Base-by-base conservation (phyloP, 805 yeast species). In the Naumovozyma dairenensis region DNA sequence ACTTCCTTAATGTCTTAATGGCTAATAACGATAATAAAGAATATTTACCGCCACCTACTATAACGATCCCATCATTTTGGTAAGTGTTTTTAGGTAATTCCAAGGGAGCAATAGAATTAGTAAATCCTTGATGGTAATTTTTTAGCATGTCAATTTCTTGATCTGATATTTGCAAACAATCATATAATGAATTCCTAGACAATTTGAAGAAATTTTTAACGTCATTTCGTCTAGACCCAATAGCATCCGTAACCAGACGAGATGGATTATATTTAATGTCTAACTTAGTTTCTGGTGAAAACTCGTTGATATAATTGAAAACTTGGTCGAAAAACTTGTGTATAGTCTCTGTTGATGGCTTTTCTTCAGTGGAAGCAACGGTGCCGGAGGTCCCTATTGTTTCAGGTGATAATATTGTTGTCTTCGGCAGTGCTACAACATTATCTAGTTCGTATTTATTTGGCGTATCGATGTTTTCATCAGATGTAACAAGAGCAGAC, bases 1-100 rank as follows among this genome's bases (percentile, higher is more conserved):
- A 59, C 17, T 70, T 67, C 42, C 92, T 61, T 29, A 81, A 57
- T 39, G 76, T 67, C 45, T 71, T 70, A 34, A 83, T 67, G 3
- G 81, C 74, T 16, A 79, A 62, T 26, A 80, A 57, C 4, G 82
- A 72, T 39, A 77, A 64, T 71, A 87, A 80, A 43, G 80, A 74
- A 55, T 72, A 80, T 41, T 69, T 71, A 2, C 87, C 89, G 27
- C 93, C 93, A 13, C 86, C 92, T 21, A 81, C 85, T 47, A 66
- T 73, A 17, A 71, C 87, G 13, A 77, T 46, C 35, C 54, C 54
- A 17, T 44, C 44, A 4, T 51, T 54, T 14, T 66, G 4, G 77
- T 83, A 48, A 20, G 36, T 33, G 16, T 38, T 27, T 28, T 38
- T 38, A 6, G 57, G 53, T 28, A 48, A 26, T 9, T 35, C 27